phyloP scores from a whole-genome alignment of 139 green algal species.

The Micromonas pusilla region DNA sequence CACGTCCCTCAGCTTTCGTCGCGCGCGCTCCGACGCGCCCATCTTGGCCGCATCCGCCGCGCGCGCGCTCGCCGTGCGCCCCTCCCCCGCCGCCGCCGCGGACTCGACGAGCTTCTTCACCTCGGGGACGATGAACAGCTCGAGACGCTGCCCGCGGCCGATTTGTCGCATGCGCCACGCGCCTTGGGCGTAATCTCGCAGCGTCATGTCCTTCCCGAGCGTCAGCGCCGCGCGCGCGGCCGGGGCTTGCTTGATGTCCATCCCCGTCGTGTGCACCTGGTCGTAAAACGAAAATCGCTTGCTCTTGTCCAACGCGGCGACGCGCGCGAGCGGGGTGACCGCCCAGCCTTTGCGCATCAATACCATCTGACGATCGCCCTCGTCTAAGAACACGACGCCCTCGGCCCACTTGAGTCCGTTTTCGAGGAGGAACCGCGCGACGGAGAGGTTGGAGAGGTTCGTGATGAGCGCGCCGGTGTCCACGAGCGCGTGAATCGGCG shows the following conservation, averaged over 20 bases:
- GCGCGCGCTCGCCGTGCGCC: background rate
- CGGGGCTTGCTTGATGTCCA: slow-evolving; percentile 39
- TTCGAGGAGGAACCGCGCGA: slow-evolving; percentile 32
- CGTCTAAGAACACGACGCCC: slow-evolving; percentile 34
- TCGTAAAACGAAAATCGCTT: slow-evolving; percentile 39
- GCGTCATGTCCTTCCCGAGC: slow-evolving; percentile 38
- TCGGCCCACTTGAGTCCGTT: slow-evolving; percentile 21
- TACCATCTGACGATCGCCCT: slow-evolving; percentile 37
- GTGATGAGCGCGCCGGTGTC: slow-evolving; percentile 37
- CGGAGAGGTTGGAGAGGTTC: slow-evolving; percentile 28
- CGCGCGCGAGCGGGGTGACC: slow-evolving; percentile 25
- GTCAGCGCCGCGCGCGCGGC: slow-evolving; percentile 32
- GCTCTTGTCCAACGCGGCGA: slow-evolving; percentile 10
- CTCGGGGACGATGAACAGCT: slow-evolving; percentile 26
- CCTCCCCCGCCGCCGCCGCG: background rate
- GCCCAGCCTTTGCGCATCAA: slow-evolving; percentile 26
- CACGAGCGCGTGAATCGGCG: slow-evolving; percentile 30
- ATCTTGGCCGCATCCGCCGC: background rate
- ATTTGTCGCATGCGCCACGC: slow-evolving; percentile 38
- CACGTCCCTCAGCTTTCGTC: slow-evolving; percentile 22
- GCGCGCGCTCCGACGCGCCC: background rate
- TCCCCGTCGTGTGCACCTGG: slow-evolving; percentile 41
- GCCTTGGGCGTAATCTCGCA: slow-evolving; percentile 35
- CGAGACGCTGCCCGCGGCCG: slow-evolving; percentile 23
- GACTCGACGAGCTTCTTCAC: slow-evolving; percentile 9